A percentile compares a stretch with the other conserved stretches of the same genome.
Evolutionary conservation across 2,329 filamentous ascomycete genomes (phyloP).

Genomic region (Apiospora arundinis): DNA sequence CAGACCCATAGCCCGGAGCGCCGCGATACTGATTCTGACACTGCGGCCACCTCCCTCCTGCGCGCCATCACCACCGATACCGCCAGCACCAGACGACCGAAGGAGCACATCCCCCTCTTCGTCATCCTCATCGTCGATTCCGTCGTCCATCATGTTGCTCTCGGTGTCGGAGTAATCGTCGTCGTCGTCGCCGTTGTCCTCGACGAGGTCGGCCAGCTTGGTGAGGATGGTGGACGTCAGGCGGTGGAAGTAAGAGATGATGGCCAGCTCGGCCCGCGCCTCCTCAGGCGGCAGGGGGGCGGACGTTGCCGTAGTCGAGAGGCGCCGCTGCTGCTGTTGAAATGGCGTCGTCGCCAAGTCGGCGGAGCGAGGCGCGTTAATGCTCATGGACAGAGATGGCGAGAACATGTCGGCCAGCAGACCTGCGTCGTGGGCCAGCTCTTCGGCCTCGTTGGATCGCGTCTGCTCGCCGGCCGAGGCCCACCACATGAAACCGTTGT

Average conservation of each 20-base stretch:
- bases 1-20: slow-evolving; percentile 74
- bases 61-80: slow-evolving; percentile 30
- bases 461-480: slow-evolving; percentile 79
- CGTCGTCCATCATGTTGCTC: background rate
- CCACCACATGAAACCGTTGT: slow-evolving; percentile 90
- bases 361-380: slow-evolving; percentile 40
- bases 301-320: slow-evolving; percentile 30
- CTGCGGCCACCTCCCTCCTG: slow-evolving; percentile 43
- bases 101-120: slow-evolving; percentile 36
- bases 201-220: slow-evolving; percentile 54
- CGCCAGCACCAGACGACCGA: background rate
- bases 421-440: slow-evolving; percentile 58
- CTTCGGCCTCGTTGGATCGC: slow-evolving; percentile 65
- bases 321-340: slow-evolving; percentile 49
- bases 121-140: slow-evolving; percentile 44
- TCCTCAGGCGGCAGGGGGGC: slow-evolving; percentile 42
- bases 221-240: slow-evolving; percentile 71
- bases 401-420: slow-evolving; percentile 60
- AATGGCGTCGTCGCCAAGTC: slow-evolving; percentile 50
- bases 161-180: slow-evolving; percentile 2
- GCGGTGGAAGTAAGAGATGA: slow-evolving; percentile 83
- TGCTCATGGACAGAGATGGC: slow-evolving; percentile 32
- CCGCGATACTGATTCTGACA: slow-evolving; percentile 66
- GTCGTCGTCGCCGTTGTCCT: slow-evolving; percentile 23
- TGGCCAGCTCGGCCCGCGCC: slow-evolving; percentile 67